Evolutionary conservation across 2,329 filamentous ascomycete genomes (phyloP).

Genomic region (Pseudopyricularia javanii): DNA sequence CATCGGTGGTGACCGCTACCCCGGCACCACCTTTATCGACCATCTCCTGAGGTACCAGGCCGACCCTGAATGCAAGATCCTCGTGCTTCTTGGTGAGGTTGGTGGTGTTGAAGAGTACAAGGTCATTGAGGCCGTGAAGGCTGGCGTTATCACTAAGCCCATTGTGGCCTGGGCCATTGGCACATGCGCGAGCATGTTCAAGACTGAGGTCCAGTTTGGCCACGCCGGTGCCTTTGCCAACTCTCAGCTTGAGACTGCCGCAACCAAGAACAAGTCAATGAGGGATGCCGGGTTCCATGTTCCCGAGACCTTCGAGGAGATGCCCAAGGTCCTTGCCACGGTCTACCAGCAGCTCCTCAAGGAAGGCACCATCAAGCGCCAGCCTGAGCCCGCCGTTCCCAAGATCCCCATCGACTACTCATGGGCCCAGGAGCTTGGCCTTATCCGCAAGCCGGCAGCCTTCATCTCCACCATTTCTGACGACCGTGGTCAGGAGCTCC

Average conservation of each 20-base stretch:
- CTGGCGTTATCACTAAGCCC: constrained; percentile 90
- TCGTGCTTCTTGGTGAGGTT: constrained; percentile 91
- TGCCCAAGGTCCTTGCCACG: constrained; percentile 61
- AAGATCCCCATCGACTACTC: constrained; percentile 99
- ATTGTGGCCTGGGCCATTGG: constrained; percentile 99
- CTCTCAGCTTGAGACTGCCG: constrained; percentile 96
- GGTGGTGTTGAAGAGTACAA: constrained; percentile 99
- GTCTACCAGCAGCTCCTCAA: constrained; percentile 86
- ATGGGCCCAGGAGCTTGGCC: constrained; percentile 97
- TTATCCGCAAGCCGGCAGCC: constrained; percentile 97
- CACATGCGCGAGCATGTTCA: constrained; percentile 99
- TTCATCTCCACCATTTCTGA: constrained; percentile 99
- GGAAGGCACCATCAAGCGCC: constrained; percentile 72
- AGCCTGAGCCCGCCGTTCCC: constrained; percentile 80
- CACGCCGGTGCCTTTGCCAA: constrained; percentile 98
- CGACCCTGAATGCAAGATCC: constrained; percentile 95
- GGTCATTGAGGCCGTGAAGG: constrained; percentile 95
- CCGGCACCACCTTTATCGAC: constrained; percentile 98
- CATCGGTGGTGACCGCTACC: constrained; percentile 98
- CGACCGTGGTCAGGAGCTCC: constrained; percentile 96
- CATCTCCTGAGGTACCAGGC: constrained; percentile 93
- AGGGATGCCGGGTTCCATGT: constrained; percentile 88
- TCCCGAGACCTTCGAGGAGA: constrained; percentile 92
- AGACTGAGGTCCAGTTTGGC: constrained; percentile 99
- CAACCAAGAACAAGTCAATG: constrained; percentile 96